Evolutionary conservation across 805 yeast genomes (phyloP), one percentile per base, ranked within the genome.

Genomic region (Danielia reshetovae): DNA sequence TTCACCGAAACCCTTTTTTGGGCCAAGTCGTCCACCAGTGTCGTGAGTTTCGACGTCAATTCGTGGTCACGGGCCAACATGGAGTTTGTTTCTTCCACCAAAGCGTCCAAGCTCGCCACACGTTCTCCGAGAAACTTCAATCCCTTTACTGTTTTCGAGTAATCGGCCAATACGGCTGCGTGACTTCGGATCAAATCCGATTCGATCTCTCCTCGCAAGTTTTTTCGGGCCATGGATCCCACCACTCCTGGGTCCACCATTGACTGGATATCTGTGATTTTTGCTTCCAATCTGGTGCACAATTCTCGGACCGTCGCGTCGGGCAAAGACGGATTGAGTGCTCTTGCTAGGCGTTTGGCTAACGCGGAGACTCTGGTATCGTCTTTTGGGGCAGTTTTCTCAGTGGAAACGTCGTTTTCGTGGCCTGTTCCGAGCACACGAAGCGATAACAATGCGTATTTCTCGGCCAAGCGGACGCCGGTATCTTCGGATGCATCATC

Each of bases 151-250:
- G 55, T 46, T 10, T 64, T 62, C 12, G 48, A 54, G 40, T 55
- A 67, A 27, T 64, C 69, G 21, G 57, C 57, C 30, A 67, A 45
- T 3, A 56, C 41, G 15, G 38, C 29, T 2, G 55, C 57, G 46
- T 82, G 82, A 39, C 72, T 75, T 35, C 69, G 71, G 25, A 82
- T 56, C 19, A 82, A 52, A 35, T 81, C 85, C 18, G 63, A 61
- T 48, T 83, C 89, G 14, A 83, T 62, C 26, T 70, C 75, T 27
- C 79, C 75, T 36, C 80, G 64, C 32, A 84, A 60, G 24, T 74
- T 68, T 49, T 81, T 72, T 43, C 94, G 66, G 2, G 79, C 62
- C 23, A 80, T 62, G 2, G 79, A 71, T 0, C 90, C 90, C 10
- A 69, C 51, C 18, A 77, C 46, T 5, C 69, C 71, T 0, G 78